A percentile compares a stretch with the other conserved stretches of the same genome.
phyloP scores from a whole-genome alignment of 2,329 filamentous ascomycete genomes.

The Microdochium nivale region DNA sequence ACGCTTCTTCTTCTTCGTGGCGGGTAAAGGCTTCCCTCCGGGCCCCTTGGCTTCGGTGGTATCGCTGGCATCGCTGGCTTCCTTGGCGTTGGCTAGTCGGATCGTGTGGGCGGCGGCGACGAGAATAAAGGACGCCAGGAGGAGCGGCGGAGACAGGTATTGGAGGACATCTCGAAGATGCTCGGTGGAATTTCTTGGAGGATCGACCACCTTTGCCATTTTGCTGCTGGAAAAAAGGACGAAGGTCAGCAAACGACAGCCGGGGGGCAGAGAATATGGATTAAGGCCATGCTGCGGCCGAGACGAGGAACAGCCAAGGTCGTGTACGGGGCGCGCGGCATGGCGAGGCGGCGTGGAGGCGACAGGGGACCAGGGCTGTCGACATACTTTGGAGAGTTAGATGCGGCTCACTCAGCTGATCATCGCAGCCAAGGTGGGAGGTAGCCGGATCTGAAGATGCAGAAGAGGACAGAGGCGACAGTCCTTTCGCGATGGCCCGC shows the following conservation, averaged over 20 bases:
- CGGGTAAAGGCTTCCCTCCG: constrained; percentile 79
- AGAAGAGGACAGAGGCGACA: neutral
- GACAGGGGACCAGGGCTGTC: neutral
- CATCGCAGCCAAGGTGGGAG: neutral
- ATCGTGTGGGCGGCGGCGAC: constrained; percentile 45
- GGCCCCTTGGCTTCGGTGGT: constrained; percentile 58
- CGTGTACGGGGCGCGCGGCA: neutral
- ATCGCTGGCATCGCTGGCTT: constrained; percentile 33
- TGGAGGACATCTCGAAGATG: constrained; percentile 35
- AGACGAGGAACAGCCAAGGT: neutral
- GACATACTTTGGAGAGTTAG: neutral
- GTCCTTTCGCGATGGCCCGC: neutral
- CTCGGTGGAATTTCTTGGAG: constrained; percentile 19
- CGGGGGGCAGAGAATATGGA: neutral
- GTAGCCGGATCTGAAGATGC: neutral
- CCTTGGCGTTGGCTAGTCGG: constrained; percentile 39
- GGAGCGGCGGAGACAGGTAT: constrained; percentile 42
- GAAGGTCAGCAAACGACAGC: neutral
- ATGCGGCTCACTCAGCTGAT: neutral
- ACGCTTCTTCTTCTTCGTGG: constrained; percentile 48
- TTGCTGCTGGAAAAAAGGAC: constrained; percentile 12
- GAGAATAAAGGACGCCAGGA: constrained; percentile 42
- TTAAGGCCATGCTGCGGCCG: neutral
- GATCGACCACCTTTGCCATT: constrained; percentile 16
- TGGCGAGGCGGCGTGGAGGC: constrained; percentile 1